These are phyloP conservation scores for Podila verticillata DNA, from an alignment of 192 early-diverging fungal genomes.

Conservation along the genomic window DNA sequence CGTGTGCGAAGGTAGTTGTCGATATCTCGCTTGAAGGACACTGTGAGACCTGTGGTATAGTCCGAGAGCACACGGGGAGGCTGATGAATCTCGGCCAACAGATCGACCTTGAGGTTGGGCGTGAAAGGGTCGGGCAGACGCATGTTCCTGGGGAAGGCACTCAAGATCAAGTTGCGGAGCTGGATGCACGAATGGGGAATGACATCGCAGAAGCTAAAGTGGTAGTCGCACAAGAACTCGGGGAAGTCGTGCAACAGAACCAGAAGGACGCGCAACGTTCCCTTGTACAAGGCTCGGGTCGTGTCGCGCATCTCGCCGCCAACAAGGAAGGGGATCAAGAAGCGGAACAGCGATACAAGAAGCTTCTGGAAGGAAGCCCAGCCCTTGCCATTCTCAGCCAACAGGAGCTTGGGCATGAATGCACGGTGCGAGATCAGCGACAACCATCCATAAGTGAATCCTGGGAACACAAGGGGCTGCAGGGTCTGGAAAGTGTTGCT, in stretches of 20 bases:
- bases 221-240: slow-evolving; percentile 94
- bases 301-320: slow-evolving; percentile 78
- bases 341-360: slow-evolving; percentile 85
- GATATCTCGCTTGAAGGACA: slow-evolving; percentile 76
- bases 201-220: slow-evolving; percentile 91
- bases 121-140: slow-evolving; percentile 96
- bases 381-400: slow-evolving; percentile 80
- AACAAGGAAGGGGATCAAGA: slow-evolving; percentile 86
- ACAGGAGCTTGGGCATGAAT: slow-evolving; percentile 89
- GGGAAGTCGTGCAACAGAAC: slow-evolving; percentile 97
- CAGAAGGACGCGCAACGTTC: slow-evolving; percentile 88
- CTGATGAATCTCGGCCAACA: slow-evolving; percentile 89
- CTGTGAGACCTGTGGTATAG: slow-evolving; percentile 70
- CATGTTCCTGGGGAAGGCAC: slow-evolving; percentile 95
- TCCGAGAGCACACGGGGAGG: slow-evolving; percentile 90
- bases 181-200: slow-evolving; percentile 94
- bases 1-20: slow-evolving; percentile 76
- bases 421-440: slow-evolving; percentile 92
- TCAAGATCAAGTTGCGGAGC: slow-evolving; percentile 95
- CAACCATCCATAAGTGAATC: slow-evolving; percentile 95
- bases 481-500: slow-evolving; percentile 85
- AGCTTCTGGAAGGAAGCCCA: slow-evolving; percentile 91
- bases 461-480: slow-evolving; percentile 87
- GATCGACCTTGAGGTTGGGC: slow-evolving; percentile 92
- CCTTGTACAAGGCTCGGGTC: slow-evolving; percentile 86